A percentile compares a stretch with the other conserved stretches of the same genome.
These are phyloP conservation scores for Leccinum arenicola DNA, from an alignment of 768 basidiomycete species.

Conservation along the genomic window DNA sequence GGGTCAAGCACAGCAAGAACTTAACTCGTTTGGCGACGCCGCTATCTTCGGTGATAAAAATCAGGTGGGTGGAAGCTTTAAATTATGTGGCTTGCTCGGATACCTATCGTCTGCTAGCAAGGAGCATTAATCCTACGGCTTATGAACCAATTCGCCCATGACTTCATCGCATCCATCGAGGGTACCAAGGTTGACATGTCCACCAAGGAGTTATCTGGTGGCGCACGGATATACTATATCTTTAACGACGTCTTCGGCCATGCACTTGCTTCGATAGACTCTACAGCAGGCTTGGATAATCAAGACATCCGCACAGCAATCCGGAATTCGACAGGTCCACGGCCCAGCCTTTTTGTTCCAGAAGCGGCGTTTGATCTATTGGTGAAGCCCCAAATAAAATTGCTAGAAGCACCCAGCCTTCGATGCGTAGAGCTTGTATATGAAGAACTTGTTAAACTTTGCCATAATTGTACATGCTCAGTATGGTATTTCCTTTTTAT, in stretches of 20 bases:
- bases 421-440: slow-evolving; percentile 98
- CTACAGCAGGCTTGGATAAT: slow-evolving; percentile 86
- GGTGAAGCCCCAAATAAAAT: slow-evolving; percentile 97
- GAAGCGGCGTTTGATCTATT: slow-evolving; percentile 96
- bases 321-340: slow-evolving; percentile 94
- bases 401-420: slow-evolving; percentile 90
- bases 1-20: slow-evolving; percentile 98
- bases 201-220: slow-evolving; percentile 97
- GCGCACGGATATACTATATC: slow-evolving; percentile 98
- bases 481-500: slow-evolving; percentile 44
- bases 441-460: slow-evolving; percentile 98
- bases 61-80: slow-evolving; percentile 42
- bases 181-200: slow-evolving; percentile 95
- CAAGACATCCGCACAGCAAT: slow-evolving; percentile 98
- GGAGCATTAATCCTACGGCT: slow-evolving; percentile 88
- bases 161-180: slow-evolving; percentile 96
- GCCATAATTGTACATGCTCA: slow-evolving; percentile 93
- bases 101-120: slow-evolving; percentile 46
- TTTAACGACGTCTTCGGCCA: slow-evolving; percentile 98
- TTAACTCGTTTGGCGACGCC: slow-evolving; percentile 93
- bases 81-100: neutral
- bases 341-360: slow-evolving; percentile 95
- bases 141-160: slow-evolving; percentile 98
- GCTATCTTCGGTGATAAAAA: slow-evolving; percentile 91
- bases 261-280: slow-evolving; percentile 86